Conservation (phyloP, 106 monocot species). For the Dactylorhiza incarnata region DNA sequence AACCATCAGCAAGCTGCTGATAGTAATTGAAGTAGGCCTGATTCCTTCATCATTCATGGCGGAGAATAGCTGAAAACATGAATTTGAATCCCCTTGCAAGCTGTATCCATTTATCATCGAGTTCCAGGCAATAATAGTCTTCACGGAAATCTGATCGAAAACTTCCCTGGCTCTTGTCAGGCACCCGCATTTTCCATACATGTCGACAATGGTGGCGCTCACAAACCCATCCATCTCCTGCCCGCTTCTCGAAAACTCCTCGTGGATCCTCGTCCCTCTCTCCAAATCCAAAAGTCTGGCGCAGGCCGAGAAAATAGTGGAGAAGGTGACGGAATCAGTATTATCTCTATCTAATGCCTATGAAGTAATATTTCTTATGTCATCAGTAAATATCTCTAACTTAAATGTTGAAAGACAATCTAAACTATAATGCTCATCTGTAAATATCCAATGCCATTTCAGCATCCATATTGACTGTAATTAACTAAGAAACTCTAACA, state of each 20-base stretch:
- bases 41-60: constrained; percentile 43
- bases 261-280: constrained; percentile 45
- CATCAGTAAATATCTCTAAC: too few relatives aligned
- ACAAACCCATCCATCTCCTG: constrained; percentile 44
- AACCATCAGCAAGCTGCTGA: constrained; percentile 54
- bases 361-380: too few relatives aligned
- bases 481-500: too few relatives aligned
- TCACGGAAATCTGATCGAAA: constrained; percentile 36
- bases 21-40: constrained; percentile 40
- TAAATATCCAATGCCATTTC: too few relatives aligned
- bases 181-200: constrained; percentile 69
- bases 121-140: constrained; percentile 53
- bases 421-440: too few relatives aligned
- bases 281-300: constrained; percentile 39
- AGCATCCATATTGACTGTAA: too few relatives aligned
- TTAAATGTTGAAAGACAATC: too few relatives aligned
- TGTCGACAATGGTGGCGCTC: constrained; percentile 46
- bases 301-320: constrained; percentile 51
- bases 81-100: constrained; percentile 22
- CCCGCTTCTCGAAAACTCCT: constrained; percentile 24
- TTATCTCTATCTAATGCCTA: too few relatives aligned
- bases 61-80: constrained; percentile 42
- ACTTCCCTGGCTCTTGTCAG: constrained; percentile 42
- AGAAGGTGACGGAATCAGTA: constrained; percentile 49
- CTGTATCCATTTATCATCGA: constrained; percentile 62